Conservation (phyloP, 169 alveolate genomes). For the Eimeria maxima region DNA sequence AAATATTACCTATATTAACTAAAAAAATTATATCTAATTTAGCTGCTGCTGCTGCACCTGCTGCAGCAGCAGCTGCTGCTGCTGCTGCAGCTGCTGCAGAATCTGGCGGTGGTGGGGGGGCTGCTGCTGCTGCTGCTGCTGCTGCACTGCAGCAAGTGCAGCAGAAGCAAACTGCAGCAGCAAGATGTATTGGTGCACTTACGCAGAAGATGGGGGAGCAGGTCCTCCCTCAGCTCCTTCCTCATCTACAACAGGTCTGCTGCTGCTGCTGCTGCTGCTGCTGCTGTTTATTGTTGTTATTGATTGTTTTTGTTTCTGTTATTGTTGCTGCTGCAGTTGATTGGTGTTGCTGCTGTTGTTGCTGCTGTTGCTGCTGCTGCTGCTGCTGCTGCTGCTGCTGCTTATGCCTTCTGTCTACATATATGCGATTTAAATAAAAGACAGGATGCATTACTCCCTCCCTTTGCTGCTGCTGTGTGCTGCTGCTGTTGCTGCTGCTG, state of each 20-base stretch:
- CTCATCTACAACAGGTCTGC: slow-evolving; percentile 82
- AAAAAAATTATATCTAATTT: slow-evolving; percentile 84
- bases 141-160: slow-evolving; percentile 20
- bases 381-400: slow-evolving; percentile 17
- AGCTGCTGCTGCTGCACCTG: too few species aligned
- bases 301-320: not conserved
- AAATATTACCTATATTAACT: slow-evolving; percentile 86
- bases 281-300: too few species aligned
- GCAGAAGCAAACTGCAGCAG: slow-evolving; percentile 83
- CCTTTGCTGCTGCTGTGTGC: too few species aligned
- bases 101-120: too few species aligned
- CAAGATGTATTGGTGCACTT: slow-evolving; percentile 86
- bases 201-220: slow-evolving; percentile 84
- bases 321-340: not conserved
- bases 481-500: slow-evolving; percentile 48
- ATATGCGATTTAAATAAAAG: too few species aligned
- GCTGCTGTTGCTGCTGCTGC: slow-evolving; percentile 6
- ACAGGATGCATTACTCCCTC: too few species aligned
- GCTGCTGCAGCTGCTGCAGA: too few species aligned
- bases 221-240: slow-evolving; percentile 84
- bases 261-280: slow-evolving; percentile 38
- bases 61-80: too few species aligned
- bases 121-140: slow-evolving; percentile 77
- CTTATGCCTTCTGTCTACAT: not conserved
- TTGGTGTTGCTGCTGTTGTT: not conserved